Evolutionary conservation across 2,329 filamentous ascomycete species (phyloP), one percentile per base, ranked within the genome.

Genomic region (Fusarium hostae): DNA sequence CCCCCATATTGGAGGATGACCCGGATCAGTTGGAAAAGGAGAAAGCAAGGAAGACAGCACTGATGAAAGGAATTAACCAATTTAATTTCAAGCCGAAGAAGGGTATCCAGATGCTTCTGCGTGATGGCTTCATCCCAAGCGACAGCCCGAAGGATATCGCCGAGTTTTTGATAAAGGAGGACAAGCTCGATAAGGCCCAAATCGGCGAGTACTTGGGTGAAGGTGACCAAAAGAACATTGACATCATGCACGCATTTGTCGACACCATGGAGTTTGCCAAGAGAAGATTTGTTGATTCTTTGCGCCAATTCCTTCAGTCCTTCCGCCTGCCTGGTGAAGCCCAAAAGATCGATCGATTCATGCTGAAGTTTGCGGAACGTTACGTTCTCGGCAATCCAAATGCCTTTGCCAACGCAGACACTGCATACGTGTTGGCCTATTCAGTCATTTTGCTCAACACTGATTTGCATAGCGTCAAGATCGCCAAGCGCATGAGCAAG

Each of bases 71-170:
- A 4, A 92, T 98, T 59, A 90, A 91, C 54, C 92, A 94, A 69
- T 99, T 99, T 86, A 99, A 99, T 80, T 98, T 95, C 85, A 99
- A 99, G 80, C 94, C 97, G 0, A 99, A 99, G 81, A 90, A 92
- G 65, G 97, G 96, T 9, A 89, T 99, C 78, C 97, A 97, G 79
- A 83, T 92, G 20, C 83, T 99, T 22, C 79, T 98, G 16, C 88
- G 92, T 30, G 93, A 97, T 70, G 94, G 94, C 0, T 98, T 99
- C 79, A 97, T 99, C 65, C 83, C 88, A 2, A 95, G 92, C 60
- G 89, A 95, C 58, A 88, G 86, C 10, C 92, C 96, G 0, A 86
- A 91, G 63, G 94, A 97, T 72, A 94, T 99, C 76, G 96, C 95
- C 20, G 86, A 82, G 22, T 99, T 99, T 79, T 83, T 99, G 24